Percentiles rank a stretch among this genome's conserved stretches.
These are phyloP conservation scores for Amanita molliuscula DNA, from an alignment of 768 basidiomycete genomes.

Conservation along the genomic window DNA sequence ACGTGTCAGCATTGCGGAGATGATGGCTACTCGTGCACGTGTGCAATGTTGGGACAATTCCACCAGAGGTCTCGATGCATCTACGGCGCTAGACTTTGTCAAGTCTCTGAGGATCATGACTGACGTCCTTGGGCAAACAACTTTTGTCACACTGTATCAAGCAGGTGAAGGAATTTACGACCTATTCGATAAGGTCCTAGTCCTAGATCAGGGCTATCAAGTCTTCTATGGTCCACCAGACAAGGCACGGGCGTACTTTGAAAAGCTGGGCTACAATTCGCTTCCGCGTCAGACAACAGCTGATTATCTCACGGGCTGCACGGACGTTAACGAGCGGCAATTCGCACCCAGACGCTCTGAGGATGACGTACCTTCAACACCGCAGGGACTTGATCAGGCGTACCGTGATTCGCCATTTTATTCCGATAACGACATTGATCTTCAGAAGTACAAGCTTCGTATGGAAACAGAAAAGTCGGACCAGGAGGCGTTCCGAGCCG, in stretches of 20 bases:
- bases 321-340: constrained; percentile 80
- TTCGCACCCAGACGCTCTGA: constrained; percentile 54
- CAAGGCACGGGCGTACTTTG: constrained; percentile 73
- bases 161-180: constrained; percentile 73
- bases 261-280: constrained; percentile 58
- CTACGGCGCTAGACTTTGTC: constrained; percentile 81
- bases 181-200: constrained; percentile 80
- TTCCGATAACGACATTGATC: constrained; percentile 28
- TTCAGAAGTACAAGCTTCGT: constrained; percentile 41
- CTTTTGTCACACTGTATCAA: constrained; percentile 76
- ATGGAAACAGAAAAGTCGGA: constrained; percentile 56
- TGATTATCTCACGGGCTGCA: constrained; percentile 78
- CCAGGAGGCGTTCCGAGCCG: constrained; percentile 67
- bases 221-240: constrained; percentile 71
- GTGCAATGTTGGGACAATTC: constrained; percentile 82
- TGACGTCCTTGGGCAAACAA: constrained; percentile 69
- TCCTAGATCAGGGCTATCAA: constrained; percentile 72
- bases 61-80: constrained; percentile 76
- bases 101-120: constrained; percentile 75
- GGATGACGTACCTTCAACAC: constrained; percentile 52
- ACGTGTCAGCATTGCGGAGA: constrained; percentile 75
- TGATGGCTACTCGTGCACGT: constrained; percentile 74
- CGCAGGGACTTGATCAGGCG: constrained; percentile 55
- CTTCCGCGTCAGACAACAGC: constrained; percentile 79
- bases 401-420: constrained; percentile 42